phyloP scores from a whole-genome alignment of 2,329 filamentous ascomycete genomes.

The Monosporascus cannonballus region DNA sequence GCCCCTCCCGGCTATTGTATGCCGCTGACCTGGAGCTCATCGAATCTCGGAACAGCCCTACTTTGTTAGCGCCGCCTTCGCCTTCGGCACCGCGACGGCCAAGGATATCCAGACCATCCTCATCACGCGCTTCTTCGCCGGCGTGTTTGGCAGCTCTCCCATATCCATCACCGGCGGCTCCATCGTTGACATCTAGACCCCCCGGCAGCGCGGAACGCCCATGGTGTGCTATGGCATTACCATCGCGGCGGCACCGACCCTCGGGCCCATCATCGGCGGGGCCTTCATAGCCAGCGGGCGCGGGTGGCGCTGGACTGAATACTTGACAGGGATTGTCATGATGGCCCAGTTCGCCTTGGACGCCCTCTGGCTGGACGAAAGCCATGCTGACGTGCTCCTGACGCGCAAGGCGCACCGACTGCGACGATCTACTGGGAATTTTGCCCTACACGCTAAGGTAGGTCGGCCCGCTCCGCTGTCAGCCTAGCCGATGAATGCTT shows the following conservation, averaged over 20 bases:
- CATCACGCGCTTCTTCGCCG: constrained; percentile 56
- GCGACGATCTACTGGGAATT: no score
- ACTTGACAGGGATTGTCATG: no score
- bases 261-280: constrained; percentile 57
- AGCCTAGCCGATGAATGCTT: no score
- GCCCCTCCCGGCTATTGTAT: constrained; percentile 38
- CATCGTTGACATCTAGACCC: constrained; percentile 46
- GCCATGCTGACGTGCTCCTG: no score
- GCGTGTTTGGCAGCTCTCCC: constrained; percentile 45
- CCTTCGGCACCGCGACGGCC: constrained; percentile 44
- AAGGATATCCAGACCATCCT: constrained; percentile 46
- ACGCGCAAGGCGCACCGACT: no score
- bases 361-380: no score
- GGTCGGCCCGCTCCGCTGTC: no score
- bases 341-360: no score
- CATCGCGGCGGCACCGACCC: constrained; percentile 57
- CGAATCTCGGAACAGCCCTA: no score
- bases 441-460: no score
- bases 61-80: constrained; percentile 36
- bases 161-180: constrained; percentile 48
- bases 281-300: constrained; percentile 51
- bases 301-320: constrained; percentile 55
- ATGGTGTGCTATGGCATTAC: constrained; percentile 57
- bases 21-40: constrained; percentile 25
- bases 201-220: constrained; percentile 42